Evolutionary conservation across 805 yeast species (phyloP), one percentile per base, ranked within the genome.

Genomic region (Starmerella powellii): DNA sequence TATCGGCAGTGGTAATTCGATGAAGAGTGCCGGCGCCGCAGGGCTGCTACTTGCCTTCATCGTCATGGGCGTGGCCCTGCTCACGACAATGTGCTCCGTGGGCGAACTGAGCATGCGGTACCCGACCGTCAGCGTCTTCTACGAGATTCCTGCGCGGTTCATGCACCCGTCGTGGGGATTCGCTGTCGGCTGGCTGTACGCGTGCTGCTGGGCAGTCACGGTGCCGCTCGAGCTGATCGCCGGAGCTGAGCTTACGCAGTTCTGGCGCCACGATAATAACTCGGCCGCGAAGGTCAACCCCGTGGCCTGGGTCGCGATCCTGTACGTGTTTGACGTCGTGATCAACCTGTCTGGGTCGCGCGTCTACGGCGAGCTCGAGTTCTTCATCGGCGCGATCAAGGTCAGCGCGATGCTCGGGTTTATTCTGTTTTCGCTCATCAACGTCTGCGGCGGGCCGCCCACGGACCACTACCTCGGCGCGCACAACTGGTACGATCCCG

Each of bases 311-410:
- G 75, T 75, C 16, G 66, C 70, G n/a, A 65, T 76, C 17, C 72
- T 76, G 51, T 76, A 71, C 54, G 68, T 66, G n/a, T 51, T 70
- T 33, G 67, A 76, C 31, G 58, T 71, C 13, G 41, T 57, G 17
- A 65, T 74, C 52, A 75, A 74, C 55, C 53, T 72, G 37, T 66
- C 73, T 44, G 80, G 79, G 29, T 78, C 74, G 23, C 63, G 63
- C 46, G 76, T 74, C 30, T 74, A 72, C 49, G 84, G 81, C 37
- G 84, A 78, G 58, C 80, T 80, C 11, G 85, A 78, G 56, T 76
- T 78, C 48, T 56, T 73, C 29, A 72, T 76, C 50, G 75, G 80
- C 18, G 40, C 66, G 23, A 67, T 76, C 56, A 78, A 78, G 59
- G 73, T 77, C 10, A 34, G 69, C 17, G 75, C 80, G 38, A 72